Evolutionary conservation across 306 rosid species (phyloP), one percentile per base, ranked within the genome.

Genomic region (Pueraria montana): DNA sequence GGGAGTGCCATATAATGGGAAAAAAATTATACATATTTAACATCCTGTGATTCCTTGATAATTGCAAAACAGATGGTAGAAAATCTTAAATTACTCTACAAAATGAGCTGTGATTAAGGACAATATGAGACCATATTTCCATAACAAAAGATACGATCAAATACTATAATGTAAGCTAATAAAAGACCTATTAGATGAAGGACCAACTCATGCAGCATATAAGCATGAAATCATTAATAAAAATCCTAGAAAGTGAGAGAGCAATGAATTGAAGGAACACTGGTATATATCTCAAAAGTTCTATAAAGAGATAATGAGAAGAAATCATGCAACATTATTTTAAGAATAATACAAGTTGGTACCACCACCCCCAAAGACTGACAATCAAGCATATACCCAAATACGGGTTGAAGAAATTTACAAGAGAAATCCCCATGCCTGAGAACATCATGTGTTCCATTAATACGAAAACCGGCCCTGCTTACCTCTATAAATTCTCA

Each of bases 281-380:
- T 70, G 80, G 77, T 74, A 84, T 87, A 87, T 86, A 89, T 90
- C 66, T 78, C 74, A 78, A 36, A 0, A 38, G 87, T 82, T 70
- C 76, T 82, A 76, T 72, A 72, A 85, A 69, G 82, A 78, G 70
- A 85, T 36, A 85, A 69, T 88, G 77, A 80, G 90, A 91, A 85
- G 89, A 92, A 94, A 94, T 91, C 89, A 89, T 90, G 87, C 93
- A 87, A 89, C 92, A 88, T 91, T 93, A 91, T 92, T 34, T 93
- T 84, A 83, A 88, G 89, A 92, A 91, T 74, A 90, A 90, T 91
- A 92, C 91, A 91, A 88, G 89, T 86, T 80, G 89, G 88, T 80
- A 86, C 77, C 89, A 88, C 81, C 89, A 87, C 68, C 88, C 88
- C 88, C 82, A 64, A 90, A 85, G 87, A 84, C 82, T 81, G 84